phyloP scores from a whole-genome alignment of 2,329 filamentous ascomycete genomes.

The Cytospora mali region DNA sequence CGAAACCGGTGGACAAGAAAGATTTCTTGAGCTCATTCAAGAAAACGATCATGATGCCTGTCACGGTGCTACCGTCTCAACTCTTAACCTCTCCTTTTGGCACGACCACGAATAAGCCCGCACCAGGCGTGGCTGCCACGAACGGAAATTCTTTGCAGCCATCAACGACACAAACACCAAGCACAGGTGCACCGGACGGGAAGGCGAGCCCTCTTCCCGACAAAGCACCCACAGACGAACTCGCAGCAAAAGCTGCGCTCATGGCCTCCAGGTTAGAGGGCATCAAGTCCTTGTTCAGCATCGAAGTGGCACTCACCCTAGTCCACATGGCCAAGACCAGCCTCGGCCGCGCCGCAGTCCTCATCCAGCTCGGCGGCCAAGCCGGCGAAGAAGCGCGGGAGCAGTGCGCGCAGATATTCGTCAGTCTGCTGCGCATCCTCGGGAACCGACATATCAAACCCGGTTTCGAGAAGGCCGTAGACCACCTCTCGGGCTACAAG shows the following conservation, averaged over 20 bases:
- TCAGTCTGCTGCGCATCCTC: conserved; percentile 79
- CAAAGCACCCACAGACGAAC: conserved; percentile 83
- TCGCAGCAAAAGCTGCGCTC: conserved; percentile 95
- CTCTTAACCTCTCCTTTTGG: conserved; percentile 61
- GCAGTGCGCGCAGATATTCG: conserved; percentile 89
- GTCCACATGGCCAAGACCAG: conserved; percentile 88
- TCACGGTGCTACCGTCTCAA: conserved; percentile 80
- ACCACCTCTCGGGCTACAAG: conserved; percentile 88
- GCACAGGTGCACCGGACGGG: conserved; percentile 42
- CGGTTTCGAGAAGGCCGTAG: conserved; percentile 93
- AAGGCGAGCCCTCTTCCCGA: conserved; percentile 49
- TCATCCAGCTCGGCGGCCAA: conserved; percentile 78
- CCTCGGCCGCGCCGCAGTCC: conserved; percentile 80
- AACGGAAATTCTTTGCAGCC: conserved; percentile 42
- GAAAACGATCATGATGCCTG: conserved; percentile 99
- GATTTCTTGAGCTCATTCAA: conserved; percentile 97
- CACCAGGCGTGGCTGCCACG: conserved; percentile 31
- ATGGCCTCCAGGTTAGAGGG: conserved; percentile 95
- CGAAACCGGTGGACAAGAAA: conserved; percentile 91
- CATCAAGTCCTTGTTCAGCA: conserved; percentile 93
- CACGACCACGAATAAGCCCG: conserved; percentile 42
- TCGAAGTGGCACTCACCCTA: conserved; percentile 88
- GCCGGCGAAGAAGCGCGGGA: conserved; percentile 81
- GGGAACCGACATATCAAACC: conserved; percentile 84
- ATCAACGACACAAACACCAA: conserved; percentile 55